Evolutionary conservation across 2,329 filamentous ascomycete genomes (phyloP).

Genomic region (Paecilomyces sp.): DNA sequence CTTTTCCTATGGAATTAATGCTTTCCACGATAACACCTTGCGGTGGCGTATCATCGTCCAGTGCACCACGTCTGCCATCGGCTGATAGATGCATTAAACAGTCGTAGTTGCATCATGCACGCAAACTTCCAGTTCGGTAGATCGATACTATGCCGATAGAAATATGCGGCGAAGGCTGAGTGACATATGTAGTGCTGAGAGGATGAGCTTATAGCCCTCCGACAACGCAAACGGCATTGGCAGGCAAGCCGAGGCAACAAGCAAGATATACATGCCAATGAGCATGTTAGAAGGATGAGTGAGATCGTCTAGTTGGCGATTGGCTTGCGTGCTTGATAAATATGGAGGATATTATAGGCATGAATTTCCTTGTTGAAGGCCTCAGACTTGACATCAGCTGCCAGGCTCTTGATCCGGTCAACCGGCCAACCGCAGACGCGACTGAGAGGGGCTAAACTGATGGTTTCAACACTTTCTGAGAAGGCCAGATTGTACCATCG

Average conservation of each 20-base stretch:
- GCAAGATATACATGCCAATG: not conserved
- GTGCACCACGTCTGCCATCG: not conserved
- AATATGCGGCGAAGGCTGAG: not conserved
- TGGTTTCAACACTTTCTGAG: constrained; percentile 62
- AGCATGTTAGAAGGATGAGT: not conserved
- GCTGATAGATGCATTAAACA: not conserved
- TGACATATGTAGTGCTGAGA: not conserved
- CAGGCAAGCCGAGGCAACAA: not conserved
- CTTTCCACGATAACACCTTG: not conserved
- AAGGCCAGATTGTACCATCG: constrained; percentile 79
- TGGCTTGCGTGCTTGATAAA: constrained; percentile 37
- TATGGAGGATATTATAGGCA: constrained; percentile 56
- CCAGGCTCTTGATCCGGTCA: constrained; percentile 57
- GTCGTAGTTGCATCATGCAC: not conserved
- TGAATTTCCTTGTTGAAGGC: constrained; percentile 61
- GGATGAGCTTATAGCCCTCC: not conserved
- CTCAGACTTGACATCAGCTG: constrained; percentile 58
- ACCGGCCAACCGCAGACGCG: constrained; percentile 55
- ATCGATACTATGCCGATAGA: not conserved
- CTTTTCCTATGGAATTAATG: not conserved
- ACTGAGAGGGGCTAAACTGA: constrained; percentile 67
- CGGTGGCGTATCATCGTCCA: not conserved
- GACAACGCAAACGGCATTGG: too few relatives aligned
- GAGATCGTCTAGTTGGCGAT: constrained; percentile 8
- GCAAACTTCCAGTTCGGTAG: not conserved